These are phyloP conservation scores for Marsdenia floribunda DNA, from an alignment of 257 asterid species.

Conservation along the genomic window DNA sequence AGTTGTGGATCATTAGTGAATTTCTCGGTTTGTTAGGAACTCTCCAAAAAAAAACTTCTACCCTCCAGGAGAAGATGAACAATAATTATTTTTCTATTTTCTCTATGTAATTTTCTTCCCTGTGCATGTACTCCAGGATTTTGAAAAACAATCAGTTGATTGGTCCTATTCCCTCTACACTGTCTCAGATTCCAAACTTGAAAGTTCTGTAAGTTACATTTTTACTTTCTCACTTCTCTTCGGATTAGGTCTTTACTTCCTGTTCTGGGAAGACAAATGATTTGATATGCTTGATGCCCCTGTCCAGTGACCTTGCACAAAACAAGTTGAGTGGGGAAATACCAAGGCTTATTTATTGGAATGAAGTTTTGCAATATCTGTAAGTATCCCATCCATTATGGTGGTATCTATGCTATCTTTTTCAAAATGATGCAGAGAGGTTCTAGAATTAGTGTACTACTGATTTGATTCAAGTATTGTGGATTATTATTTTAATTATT, in stretches of 20 bases:
- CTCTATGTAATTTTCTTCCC: background rate
- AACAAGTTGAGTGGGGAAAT: constrained; percentile 88
- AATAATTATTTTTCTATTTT: background rate
- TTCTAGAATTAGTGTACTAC: background rate
- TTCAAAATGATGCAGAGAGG: background rate
- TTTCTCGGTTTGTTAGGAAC: background rate
- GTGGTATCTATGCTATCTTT: background rate
- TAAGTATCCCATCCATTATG: constrained; percentile 29
- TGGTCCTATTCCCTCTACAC: constrained; percentile 94
- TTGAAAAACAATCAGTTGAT: constrained; percentile 74
- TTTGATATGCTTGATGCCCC: background rate
- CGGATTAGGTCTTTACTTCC: too few relatives aligned
- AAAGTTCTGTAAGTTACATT: constrained; percentile 65
- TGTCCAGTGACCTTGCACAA: constrained; percentile 81
- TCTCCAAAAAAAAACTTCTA: background rate
- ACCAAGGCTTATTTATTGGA: constrained; percentile 91
- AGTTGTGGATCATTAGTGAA: background rate
- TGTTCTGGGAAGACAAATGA: background rate
- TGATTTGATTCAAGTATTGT: background rate
- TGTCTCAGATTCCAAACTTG: constrained; percentile 94
- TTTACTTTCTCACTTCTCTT: background rate
- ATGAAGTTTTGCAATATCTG: constrained; percentile 91
- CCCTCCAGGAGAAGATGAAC: background rate
- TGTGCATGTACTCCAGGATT: constrained; percentile 34
- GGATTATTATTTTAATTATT: background rate